Evolutionary conservation across 371 early-diverging fungal genomes (phyloP).

Genomic region (Quaeritorhiza haematococci): DNA sequence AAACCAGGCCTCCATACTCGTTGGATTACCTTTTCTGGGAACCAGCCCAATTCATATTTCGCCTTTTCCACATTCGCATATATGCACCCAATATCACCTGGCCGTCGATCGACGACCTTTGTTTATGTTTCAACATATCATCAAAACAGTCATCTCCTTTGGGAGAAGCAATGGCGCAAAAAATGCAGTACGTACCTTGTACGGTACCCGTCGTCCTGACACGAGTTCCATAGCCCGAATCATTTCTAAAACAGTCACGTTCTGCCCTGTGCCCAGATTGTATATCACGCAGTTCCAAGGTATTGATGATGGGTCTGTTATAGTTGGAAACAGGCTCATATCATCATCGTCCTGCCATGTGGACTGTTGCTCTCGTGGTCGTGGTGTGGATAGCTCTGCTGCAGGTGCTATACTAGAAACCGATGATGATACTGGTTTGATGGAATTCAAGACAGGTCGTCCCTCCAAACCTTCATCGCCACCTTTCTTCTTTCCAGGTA

Average conservation of each 20-base stretch:
- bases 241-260: conserved; percentile 83
- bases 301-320: too few species aligned
- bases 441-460: conserved; percentile 1
- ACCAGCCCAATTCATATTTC: conserved; percentile 66
- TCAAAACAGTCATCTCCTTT: conserved; percentile 4
- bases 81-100: conserved; percentile 82
- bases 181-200: conserved; percentile 45
- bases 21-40: conserved; percentile 50
- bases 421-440: too few species aligned
- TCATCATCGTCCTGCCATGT: too few species aligned
- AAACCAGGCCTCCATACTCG: too few species aligned
- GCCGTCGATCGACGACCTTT: conserved; percentile 49
- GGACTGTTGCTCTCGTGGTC: too few species aligned
- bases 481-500: neutral
- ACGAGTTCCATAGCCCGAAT: conserved; percentile 70
- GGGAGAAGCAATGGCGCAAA: too few species aligned
- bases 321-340: too few species aligned
- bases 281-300: conserved; percentile 71
- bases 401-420: too few species aligned
- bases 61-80: conserved; percentile 74
- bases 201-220: conserved; percentile 59
- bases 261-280: conserved; percentile 82
- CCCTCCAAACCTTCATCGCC: neutral
- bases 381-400: too few species aligned
- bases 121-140: conserved; percentile 16